Percentiles rank a stretch among this genome's conserved stretches.
phyloP scores from a whole-genome alignment of 805 yeast genomes.

The Lipomyces spencermartinsiae region DNA sequence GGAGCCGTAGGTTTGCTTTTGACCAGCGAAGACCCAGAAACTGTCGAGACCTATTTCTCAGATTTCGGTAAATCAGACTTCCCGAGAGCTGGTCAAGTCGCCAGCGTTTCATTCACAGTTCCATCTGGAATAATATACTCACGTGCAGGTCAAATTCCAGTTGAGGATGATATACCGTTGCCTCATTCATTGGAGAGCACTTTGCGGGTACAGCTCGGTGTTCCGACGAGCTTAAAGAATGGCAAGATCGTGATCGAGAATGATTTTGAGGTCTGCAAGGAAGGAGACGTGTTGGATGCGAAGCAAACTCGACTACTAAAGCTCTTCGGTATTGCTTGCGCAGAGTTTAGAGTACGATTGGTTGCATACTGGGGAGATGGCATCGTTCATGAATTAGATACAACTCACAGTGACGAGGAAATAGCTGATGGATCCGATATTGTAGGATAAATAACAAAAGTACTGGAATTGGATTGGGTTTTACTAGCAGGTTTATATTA shows the following conservation, averaged over 20 bases:
- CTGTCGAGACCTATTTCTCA: constrained; percentile 87
- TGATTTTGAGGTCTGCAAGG: constrained; percentile 78
- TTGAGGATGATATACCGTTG: constrained; percentile 95
- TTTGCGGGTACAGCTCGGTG: constrained; percentile 76
- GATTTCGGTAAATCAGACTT: constrained; percentile 80
- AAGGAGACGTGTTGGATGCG: constrained; percentile 83
- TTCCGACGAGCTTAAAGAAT: constrained; percentile 87
- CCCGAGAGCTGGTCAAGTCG: constrained; percentile 84
- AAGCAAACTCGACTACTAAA: constrained; percentile 90
- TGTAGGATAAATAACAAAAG: constrained; percentile 5
- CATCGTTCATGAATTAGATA: constrained; percentile 33
- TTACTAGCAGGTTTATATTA: neutral
- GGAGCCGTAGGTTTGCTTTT: constrained; percentile 90
- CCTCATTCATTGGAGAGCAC: constrained; percentile 95
- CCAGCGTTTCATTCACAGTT: constrained; percentile 82
- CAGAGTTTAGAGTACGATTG: constrained; percentile 83
- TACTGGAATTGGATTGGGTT: neutral
- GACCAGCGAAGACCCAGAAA: constrained; percentile 85
- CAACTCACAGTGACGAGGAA: constrained; percentile 5
- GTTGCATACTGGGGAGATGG: constrained; percentile 76
- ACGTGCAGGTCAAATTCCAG: constrained; percentile 90
- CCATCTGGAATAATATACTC: constrained; percentile 94
- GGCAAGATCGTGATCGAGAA: constrained; percentile 83
- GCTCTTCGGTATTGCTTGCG: constrained; percentile 93
- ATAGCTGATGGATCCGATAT: constrained; percentile 22